phyloP scores from a whole-genome alignment of 805 yeast genomes.

The Starmerella roubikii region DNA sequence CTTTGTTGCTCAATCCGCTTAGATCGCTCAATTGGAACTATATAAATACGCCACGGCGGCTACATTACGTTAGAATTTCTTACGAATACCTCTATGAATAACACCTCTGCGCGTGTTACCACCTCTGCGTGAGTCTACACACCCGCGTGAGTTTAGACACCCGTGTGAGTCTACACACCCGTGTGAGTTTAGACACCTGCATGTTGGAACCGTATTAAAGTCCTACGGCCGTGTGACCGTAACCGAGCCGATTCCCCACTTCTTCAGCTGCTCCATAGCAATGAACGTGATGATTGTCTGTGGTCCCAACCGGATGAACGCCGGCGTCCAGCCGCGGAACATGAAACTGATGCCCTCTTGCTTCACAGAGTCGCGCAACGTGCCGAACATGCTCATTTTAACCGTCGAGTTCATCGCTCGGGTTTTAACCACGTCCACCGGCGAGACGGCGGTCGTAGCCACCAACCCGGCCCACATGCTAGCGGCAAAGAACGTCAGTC shows the following conservation, averaged over 20 bases:
- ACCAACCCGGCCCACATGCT: conserved; percentile 72
- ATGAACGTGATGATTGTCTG: conserved; percentile 32
- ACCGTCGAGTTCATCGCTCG: conserved; percentile 53
- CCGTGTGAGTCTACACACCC: too few relatives aligned
- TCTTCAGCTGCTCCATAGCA: conserved; percentile 29
- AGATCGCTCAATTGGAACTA: neutral
- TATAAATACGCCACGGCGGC: too few relatives aligned
- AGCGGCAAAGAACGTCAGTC: conserved; percentile 64
- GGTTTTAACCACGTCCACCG: conserved; percentile 83
- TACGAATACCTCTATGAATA: too few relatives aligned
- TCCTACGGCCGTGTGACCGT: too few relatives aligned
- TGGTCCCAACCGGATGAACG: conserved; percentile 76
- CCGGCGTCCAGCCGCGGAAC: conserved; percentile 87
- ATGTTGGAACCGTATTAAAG: too few relatives aligned
- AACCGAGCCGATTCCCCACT: conserved; percentile 18
- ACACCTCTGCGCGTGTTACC: neutral
- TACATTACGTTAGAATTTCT: too few relatives aligned
- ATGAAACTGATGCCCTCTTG: conserved; percentile 65
- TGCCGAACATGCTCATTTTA: conserved; percentile 36
- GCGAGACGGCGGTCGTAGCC: conserved; percentile 85
- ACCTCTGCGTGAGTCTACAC: too few relatives aligned
- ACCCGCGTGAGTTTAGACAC: too few relatives aligned
- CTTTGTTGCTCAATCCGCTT: conserved; percentile 59
- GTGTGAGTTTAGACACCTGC: too few relatives aligned
- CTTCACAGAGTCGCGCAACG: conserved; percentile 42